phyloP scores from a whole-genome alignment of 2,329 filamentous ascomycete genomes.

The Aureobasidium lini region DNA sequence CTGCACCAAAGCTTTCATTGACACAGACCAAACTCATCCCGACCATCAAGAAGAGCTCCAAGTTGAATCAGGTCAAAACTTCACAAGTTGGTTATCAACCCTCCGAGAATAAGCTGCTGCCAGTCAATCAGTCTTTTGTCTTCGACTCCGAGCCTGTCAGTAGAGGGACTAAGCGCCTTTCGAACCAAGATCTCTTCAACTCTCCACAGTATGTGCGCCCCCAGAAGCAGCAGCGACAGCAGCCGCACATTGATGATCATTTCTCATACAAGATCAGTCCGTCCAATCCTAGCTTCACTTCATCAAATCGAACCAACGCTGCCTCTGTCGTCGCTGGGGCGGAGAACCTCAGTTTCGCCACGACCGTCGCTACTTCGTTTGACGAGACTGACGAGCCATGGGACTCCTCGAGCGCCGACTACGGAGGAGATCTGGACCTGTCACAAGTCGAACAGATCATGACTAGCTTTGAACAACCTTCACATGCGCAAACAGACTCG shows the following conservation, averaged over 20 bases:
- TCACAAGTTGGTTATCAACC: background rate
- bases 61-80: background rate
- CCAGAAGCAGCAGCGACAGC: conserved; percentile 1
- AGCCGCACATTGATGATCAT: background rate
- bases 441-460: background rate
- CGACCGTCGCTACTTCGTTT: background rate
- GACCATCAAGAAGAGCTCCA: background rate
- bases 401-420: background rate
- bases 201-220: background rate
- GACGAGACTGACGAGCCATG: background rate
- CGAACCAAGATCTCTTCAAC: background rate
- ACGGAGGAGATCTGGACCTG: background rate
- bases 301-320: background rate
- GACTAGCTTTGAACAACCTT: background rate
- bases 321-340: background rate
- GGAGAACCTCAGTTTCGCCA: background rate
- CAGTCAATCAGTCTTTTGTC: background rate
- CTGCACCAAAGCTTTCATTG: background rate
- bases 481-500: background rate
- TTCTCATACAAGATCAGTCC: conserved; percentile 2
- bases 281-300: background rate
- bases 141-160: background rate
- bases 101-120: background rate
- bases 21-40: conserved; percentile 6
- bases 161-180: background rate